Percentiles rank a stretch among this genome's conserved stretches.
These are phyloP conservation scores for Echinosophora koreensis DNA, from an alignment of 306 rosid species.

Conservation along the genomic window DNA sequence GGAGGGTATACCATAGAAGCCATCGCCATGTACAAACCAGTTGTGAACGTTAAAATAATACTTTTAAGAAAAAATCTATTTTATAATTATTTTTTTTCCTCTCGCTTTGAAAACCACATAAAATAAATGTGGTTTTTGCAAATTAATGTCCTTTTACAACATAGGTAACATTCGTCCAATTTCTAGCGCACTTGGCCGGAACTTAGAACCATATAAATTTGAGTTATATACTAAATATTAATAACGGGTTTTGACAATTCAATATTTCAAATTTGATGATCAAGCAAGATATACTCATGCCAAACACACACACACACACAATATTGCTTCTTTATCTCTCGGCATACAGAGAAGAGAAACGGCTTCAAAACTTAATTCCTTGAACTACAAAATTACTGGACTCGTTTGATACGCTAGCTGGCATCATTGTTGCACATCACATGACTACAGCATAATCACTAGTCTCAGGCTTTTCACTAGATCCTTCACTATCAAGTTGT, in stretches of 20 bases:
- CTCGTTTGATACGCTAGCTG: conserved; percentile 7
- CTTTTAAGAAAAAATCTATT: no score
- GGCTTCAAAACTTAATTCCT: not conserved
- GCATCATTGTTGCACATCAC: conserved; percentile 17
- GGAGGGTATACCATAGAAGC: no score
- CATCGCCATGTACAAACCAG: no score
- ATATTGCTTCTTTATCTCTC: not conserved
- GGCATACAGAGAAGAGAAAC: not conserved
- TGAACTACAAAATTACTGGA: conserved; percentile 6
- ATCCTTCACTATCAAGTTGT: conserved; percentile 32
- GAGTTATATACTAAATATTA: no score
- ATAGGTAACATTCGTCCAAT: not conserved
- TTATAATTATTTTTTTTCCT: no score
- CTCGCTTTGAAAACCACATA: no score
- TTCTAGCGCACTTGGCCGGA: no score
- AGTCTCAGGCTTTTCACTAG: conserved; percentile 38
- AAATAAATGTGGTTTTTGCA: no score
- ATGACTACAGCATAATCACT: conserved; percentile 13
- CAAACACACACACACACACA: not conserved
- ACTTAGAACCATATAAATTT: no score
- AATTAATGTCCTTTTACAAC: not conserved
- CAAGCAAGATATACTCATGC: not conserved
- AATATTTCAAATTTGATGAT: not conserved
- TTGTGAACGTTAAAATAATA: no score
- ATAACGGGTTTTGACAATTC: no score